Percentiles rank a stretch among this genome's conserved stretches.
These are phyloP conservation scores for Starmera dryadoides DNA, from an alignment of 805 yeast genomes.

Conservation along the genomic window DNA sequence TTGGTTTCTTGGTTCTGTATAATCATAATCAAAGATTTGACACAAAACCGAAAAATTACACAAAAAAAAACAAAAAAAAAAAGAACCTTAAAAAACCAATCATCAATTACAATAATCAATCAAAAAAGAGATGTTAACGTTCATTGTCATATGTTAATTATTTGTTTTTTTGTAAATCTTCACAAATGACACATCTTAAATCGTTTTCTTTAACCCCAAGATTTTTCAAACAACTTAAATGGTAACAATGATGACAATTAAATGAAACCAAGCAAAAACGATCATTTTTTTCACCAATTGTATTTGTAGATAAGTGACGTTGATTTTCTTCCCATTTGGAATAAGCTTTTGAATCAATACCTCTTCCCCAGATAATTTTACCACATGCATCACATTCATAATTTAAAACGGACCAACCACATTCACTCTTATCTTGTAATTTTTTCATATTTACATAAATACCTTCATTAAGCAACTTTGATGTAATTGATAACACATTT, in stretches of 20 bases:
- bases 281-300: constrained; percentile 14
- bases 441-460: constrained; percentile 39
- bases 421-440: constrained; percentile 32
- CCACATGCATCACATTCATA: constrained; percentile 74
- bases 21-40: not conserved
- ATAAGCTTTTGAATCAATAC: constrained; percentile 40
- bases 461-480: constrained; percentile 49
- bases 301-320: constrained; percentile 4
- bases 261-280: constrained; percentile 39
- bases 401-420: constrained; percentile 59
- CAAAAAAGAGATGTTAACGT: not conserved
- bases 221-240: constrained; percentile 44
- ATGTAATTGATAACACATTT: constrained; percentile 42
- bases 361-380: constrained; percentile 62
- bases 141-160: not conserved
- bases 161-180: constrained; percentile 2
- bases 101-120: not conserved
- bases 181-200: constrained; percentile 35
- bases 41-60: not conserved
- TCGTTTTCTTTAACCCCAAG: constrained; percentile 30
- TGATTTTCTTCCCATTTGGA: constrained; percentile 49
- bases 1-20: too few relatives aligned
- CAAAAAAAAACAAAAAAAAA: not conserved
- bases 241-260: constrained; percentile 63
- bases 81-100: too few relatives aligned